Conservation (phyloP, 129 eudicot species). For the Sambucus nigra region DNA sequence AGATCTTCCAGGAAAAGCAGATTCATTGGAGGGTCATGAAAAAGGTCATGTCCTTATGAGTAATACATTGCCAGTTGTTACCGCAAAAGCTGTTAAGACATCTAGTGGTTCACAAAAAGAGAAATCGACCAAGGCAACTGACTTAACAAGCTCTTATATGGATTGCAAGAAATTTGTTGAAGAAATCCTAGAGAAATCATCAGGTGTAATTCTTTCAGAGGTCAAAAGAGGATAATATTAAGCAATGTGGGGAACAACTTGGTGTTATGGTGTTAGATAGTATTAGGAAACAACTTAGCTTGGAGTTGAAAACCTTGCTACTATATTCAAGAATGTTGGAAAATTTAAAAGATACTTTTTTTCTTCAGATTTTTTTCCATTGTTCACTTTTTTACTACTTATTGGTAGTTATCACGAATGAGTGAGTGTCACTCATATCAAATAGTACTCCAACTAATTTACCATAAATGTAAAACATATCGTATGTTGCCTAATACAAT, state of each 20-base stretch:
- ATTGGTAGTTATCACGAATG: too few relatives aligned
- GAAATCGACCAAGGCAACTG: slow-evolving; percentile 20
- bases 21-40: slow-evolving; percentile 30
- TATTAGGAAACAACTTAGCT: slow-evolving; percentile 42
- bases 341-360: too few relatives aligned
- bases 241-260: slow-evolving; percentile 54
- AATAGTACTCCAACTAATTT: too few relatives aligned
- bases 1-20: slow-evolving; percentile 31
- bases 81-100: slow-evolving; percentile 46
- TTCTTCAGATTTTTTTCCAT: too few relatives aligned
- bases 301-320: slow-evolving; percentile 54
- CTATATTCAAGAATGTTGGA: too few relatives aligned
- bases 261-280: slow-evolving; percentile 39
- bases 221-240: slow-evolving; percentile 49
- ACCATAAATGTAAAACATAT: too few relatives aligned
- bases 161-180: slow-evolving; percentile 61
- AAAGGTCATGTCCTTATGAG: slow-evolving; percentile 21
- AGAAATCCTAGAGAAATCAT: slow-evolving; percentile 55
- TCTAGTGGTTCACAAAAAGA: slow-evolving; percentile 43
- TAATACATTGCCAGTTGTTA: slow-evolving; percentile 22
- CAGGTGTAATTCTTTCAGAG: slow-evolving; percentile 55
- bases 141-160: slow-evolving; percentile 28
- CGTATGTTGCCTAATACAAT: too few relatives aligned
- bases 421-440: too few relatives aligned
- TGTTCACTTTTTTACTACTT: too few relatives aligned